These are phyloP conservation scores for Nicotiana benthamiana DNA, from an alignment of 257 asterid species.

Conservation along the genomic window DNA sequence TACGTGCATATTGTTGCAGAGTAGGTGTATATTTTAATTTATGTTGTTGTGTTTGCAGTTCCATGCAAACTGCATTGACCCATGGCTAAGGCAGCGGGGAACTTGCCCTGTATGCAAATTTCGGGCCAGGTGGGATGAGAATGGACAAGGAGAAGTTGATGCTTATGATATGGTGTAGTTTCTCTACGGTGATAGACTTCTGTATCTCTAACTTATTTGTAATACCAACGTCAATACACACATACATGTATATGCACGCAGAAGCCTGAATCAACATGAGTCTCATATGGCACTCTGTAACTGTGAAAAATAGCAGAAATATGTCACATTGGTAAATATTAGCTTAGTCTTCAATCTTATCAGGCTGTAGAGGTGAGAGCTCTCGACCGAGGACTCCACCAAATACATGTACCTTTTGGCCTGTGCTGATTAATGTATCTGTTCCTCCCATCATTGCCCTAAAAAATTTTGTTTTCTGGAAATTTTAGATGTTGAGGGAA, in stretches of 20 bases:
- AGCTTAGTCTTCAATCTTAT: not conserved
- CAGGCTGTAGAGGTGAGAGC: not conserved
- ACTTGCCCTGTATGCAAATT: slow-evolving; percentile 97
- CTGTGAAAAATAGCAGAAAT: not conserved
- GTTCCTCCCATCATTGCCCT: not conserved
- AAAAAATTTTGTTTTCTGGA: not conserved
- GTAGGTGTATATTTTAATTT: not conserved
- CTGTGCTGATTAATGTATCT: not conserved
- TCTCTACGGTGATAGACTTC: not conserved
- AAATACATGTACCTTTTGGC: not conserved
- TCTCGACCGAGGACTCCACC: not conserved
- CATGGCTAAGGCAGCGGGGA: slow-evolving; percentile 98
- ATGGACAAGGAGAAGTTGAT: slow-evolving; percentile 42
- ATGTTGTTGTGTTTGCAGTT: slow-evolving; percentile 43
- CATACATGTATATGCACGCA: not conserved
- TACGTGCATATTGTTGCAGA: not conserved
- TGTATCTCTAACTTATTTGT: not conserved
- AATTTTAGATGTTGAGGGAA: not conserved
- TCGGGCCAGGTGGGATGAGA: slow-evolving; percentile 68
- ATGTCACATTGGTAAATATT: not conserved
- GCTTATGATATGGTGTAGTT: slow-evolving; percentile 51
- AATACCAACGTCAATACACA: not conserved
- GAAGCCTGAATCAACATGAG: not conserved
- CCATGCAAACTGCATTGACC: slow-evolving; percentile 92
- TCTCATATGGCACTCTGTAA: not conserved